A percentile compares a stretch with the other conserved stretches of the same genome.
Conservation (phyloP, 257 asterid species). For the Penstemon eatonii region DNA sequence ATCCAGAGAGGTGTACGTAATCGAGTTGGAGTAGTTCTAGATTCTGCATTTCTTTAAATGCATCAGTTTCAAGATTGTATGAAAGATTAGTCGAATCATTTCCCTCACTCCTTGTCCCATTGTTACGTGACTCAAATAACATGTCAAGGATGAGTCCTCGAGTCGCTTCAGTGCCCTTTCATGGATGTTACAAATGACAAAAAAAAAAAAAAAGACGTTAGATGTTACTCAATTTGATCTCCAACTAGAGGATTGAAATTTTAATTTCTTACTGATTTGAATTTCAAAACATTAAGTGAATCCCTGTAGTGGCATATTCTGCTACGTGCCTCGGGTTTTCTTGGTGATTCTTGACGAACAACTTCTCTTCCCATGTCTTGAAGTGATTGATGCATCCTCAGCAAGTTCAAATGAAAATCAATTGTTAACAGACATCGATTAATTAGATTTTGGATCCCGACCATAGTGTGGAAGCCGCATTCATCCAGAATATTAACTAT, state of each 20-base stretch:
- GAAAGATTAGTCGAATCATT: background rate
- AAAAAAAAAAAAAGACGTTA: background rate
- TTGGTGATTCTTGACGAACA: background rate
- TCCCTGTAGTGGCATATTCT: background rate
- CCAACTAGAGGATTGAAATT: background rate
- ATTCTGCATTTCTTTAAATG: background rate
- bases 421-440: background rate
- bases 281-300: background rate
- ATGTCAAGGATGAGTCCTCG: background rate
- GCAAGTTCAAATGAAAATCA: background rate
- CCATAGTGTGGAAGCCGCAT: background rate
- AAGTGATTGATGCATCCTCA: background rate
- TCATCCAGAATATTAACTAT: background rate
- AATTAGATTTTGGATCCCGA: background rate
- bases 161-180: background rate
- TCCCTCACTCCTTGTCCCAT: background rate
- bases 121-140: background rate
- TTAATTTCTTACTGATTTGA: background rate
- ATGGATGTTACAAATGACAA: background rate
- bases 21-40: background rate
- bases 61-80: background rate
- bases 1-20: background rate
- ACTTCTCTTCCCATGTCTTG: background rate
- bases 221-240: too few relatives aligned
- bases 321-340: background rate